Percentiles rank a stretch among this genome's conserved stretches.
These are phyloP conservation scores for Alternaria sp. DNA, from an alignment of 2,329 filamentous ascomycete species.

Conservation along the genomic window DNA sequence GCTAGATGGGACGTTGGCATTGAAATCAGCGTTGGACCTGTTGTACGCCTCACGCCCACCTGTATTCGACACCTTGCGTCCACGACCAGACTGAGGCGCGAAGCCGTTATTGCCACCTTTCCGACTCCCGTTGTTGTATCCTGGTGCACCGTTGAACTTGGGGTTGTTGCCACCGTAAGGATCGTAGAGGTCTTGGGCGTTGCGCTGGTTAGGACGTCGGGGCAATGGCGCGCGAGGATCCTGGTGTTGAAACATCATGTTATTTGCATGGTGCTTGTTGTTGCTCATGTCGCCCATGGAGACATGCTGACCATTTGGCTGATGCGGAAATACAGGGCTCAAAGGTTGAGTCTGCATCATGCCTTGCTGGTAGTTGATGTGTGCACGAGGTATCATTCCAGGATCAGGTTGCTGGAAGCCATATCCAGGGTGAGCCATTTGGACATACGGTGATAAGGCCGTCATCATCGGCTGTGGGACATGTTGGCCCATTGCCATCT, in stretches of 20 bases:
- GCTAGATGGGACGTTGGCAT: conserved; percentile 9
- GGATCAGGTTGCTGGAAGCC: conserved; percentile 25
- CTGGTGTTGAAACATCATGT: conserved; percentile 17
- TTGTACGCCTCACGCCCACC: conserved; percentile 22
- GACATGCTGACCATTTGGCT: conserved; percentile 17
- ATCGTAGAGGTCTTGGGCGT: conserved; percentile 25
- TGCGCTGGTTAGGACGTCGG: conserved; percentile 18
- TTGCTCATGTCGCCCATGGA: conserved; percentile 46
- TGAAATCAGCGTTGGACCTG: conserved; percentile 21
- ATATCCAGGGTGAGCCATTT: conserved; percentile 22
- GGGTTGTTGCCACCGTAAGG: conserved; percentile 18
- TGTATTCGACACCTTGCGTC: conserved; percentile 35
- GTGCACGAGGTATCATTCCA: conserved; percentile 18
- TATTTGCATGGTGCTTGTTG: conserved; percentile 24
- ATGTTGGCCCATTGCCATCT: conserved; percentile 25
- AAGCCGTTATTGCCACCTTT: conserved; percentile 26
- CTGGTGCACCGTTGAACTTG: conserved; percentile 29
- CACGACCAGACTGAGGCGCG: conserved; percentile 22
- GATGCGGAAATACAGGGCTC: conserved; percentile 25
- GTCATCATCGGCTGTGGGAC: conserved; percentile 17
- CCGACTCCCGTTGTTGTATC: conserved; percentile 20
- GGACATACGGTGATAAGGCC: conserved; percentile 22
- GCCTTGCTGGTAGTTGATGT: conserved; percentile 23
- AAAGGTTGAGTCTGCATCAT: conserved; percentile 22
- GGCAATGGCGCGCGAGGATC: conserved; percentile 19